phyloP scores from a whole-genome alignment of 169 alveolate species.

The Theileria parva region DNA sequence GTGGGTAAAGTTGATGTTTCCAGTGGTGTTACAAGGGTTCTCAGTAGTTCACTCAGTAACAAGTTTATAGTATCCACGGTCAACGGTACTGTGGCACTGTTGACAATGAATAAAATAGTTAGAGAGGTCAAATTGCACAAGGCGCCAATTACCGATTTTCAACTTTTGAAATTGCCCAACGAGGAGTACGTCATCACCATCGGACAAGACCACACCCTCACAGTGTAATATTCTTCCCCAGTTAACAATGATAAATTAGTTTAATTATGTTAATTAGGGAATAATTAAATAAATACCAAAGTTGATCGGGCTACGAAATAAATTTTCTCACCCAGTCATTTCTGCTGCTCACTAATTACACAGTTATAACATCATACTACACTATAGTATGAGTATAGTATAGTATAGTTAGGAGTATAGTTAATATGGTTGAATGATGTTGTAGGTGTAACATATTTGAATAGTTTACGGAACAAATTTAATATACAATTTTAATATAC shows the following conservation, averaged over 20 bases:
- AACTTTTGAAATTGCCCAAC: not conserved
- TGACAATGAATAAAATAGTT: not conserved
- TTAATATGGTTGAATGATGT: no score
- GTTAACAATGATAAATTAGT: not conserved
- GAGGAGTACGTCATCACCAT: not conserved
- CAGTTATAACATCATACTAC: no score
- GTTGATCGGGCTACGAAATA: not conserved
- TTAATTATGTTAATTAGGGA: not conserved
- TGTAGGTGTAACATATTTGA: not conserved
- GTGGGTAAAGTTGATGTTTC: not conserved
- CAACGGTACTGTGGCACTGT: not conserved
- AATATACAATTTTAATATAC: no score
- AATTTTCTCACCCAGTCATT: no score
- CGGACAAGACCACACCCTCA: not conserved
- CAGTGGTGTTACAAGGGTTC: not conserved
- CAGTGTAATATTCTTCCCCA: not conserved
- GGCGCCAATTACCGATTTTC: not conserved
- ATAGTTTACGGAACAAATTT: no score
- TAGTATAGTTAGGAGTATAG: no score
- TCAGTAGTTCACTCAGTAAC: not conserved
- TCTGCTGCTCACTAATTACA: no score
- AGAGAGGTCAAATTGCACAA: not conserved
- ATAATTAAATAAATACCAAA: not conserved
- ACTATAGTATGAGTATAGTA: no score
- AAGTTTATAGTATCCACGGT: not conserved